Evolutionary conservation across 495 filamentous ascomycete genomes (phyloP).

Genomic region (Aspergillus incahuasiensis): DNA sequence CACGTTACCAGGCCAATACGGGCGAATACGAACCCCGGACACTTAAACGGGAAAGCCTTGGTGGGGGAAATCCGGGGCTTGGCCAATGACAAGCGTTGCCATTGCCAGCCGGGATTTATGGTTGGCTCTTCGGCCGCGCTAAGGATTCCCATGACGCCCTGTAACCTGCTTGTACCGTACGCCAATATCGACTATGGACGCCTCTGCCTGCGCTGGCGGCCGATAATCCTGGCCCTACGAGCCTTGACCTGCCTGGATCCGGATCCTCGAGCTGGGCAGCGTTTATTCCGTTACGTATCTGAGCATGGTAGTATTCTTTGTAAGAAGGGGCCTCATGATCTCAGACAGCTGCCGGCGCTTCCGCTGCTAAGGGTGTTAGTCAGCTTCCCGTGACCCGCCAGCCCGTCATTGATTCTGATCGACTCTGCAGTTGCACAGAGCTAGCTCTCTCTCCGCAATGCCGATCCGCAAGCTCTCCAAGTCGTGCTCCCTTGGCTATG

Average conservation of each 20-base stretch:
- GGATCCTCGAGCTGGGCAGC: neutral
- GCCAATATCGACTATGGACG: neutral
- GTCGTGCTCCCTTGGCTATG: neutral
- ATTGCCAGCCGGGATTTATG: conserved; percentile 6
- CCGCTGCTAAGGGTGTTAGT: neutral
- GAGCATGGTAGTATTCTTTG: too few species aligned
- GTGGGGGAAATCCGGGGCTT: conserved; percentile 5
- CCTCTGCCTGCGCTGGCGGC: neutral
- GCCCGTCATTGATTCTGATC: neutral
- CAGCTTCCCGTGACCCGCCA: neutral
- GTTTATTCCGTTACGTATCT: neutral
- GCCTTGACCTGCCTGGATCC: neutral
- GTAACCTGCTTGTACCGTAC: neutral
- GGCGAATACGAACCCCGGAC: conserved; percentile 3
- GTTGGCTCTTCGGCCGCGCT: conserved; percentile 6
- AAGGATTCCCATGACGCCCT: neutral
- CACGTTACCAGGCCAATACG: neutral
- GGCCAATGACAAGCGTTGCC: conserved; percentile 7
- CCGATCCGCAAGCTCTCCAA: neutral
- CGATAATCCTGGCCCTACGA: neutral
- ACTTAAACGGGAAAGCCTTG: neutral
- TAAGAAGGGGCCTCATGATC: neutral
- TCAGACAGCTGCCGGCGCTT: neutral
- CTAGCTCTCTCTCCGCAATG: neutral
- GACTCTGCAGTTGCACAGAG: neutral